A percentile compares a stretch with the other conserved stretches of the same genome.
These are phyloP conservation scores for Tylopilus rubrobrunneus DNA, from an alignment of 768 basidiomycete genomes.

Conservation along the genomic window DNA sequence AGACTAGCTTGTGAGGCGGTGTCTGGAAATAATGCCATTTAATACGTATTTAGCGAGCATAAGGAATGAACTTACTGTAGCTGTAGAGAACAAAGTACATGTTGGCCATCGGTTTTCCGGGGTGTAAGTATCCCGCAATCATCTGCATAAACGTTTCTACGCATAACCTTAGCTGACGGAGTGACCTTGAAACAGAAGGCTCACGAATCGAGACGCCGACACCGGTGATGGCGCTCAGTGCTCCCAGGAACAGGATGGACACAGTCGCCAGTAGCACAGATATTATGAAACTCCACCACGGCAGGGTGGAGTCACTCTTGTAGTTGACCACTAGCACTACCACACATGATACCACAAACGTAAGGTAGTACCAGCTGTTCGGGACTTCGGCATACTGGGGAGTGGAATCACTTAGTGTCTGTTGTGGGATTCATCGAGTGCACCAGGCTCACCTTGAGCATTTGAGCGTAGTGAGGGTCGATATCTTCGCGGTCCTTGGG, in stretches of 20 bases:
- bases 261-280: conserved; percentile 46
- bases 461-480: too few species aligned
- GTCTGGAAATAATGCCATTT: conserved; percentile 35
- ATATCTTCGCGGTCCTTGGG: too few species aligned
- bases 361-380: too few species aligned
- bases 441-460: too few species aligned
- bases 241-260: conserved; percentile 51
- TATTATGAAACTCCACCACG: conserved; percentile 33
- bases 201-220: conserved; percentile 14
- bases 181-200: conserved; percentile 1
- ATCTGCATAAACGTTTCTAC: conserved; percentile 32
- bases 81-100: conserved; percentile 44
- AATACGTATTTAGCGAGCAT: conserved; percentile 36
- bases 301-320: too few species aligned
- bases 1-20: conserved; percentile 46
- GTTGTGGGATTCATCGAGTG: too few species aligned
- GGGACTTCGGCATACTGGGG: too few species aligned
- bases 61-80: conserved; percentile 34
- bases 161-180: background rate
- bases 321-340: too few species aligned
- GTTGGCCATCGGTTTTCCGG: conserved; percentile 39
- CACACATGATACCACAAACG: too few species aligned
- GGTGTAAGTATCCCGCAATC: conserved; percentile 36
- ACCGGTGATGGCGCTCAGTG: conserved; percentile 50
- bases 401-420: too few species aligned